Conservation (phyloP, 1,284 basidiomycete species). For the Puccinia triticina region DNA sequence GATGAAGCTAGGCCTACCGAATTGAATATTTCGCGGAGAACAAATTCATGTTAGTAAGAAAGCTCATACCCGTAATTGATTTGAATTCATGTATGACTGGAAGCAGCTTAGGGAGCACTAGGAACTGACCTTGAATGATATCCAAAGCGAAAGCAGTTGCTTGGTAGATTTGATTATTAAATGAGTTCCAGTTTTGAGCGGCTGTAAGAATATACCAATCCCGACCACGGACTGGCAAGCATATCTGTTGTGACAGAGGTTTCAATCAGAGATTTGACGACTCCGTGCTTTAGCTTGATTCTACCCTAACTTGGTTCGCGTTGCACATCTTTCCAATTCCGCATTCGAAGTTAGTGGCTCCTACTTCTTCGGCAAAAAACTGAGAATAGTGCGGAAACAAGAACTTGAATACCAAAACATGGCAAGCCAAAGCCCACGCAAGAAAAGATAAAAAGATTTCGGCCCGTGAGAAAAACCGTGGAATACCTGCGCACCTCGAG, state of each 20-base stretch:
- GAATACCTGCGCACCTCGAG: conserved; percentile 16
- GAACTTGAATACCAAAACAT: not conserved
- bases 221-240: conserved; percentile 41
- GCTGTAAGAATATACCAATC: conserved; percentile 52
- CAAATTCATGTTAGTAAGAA: not conserved
- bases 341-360: conserved; percentile 43
- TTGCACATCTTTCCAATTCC: conserved; percentile 46
- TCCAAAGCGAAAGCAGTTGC: conserved; percentile 41
- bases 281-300: not conserved
- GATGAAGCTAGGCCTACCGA: conserved; percentile 38
- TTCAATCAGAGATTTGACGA: not conserved
- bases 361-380: conserved; percentile 35
- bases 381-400: too few relatives aligned
- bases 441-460: not conserved
- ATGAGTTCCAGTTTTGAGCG: conserved; percentile 50
- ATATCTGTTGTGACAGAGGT: conserved; percentile 30
- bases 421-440: too few relatives aligned
- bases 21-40: not conserved
- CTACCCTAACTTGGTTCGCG: conserved; percentile 19
- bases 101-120: not conserved
- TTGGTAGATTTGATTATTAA: conserved; percentile 37
- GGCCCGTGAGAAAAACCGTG: not conserved
- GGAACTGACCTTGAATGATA: conserved; percentile 34
- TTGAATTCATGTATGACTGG: too few relatives aligned
- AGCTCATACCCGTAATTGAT: not conserved